Base-by-base conservation (phyloP, 78 protist species). In the Speleostelium caveatum region DNA sequence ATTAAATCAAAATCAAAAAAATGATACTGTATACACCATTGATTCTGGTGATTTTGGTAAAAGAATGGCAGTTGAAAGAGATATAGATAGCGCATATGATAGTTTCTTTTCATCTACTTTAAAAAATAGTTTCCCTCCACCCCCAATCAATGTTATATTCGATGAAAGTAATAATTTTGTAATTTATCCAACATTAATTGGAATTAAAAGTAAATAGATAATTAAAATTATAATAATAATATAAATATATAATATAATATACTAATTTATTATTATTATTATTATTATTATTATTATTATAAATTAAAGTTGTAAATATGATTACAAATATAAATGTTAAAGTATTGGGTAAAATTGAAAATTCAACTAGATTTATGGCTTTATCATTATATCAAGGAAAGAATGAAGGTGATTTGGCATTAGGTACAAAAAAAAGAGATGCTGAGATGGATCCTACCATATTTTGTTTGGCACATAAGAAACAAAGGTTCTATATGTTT, bases 401-500 rank as follows among this genome's bases (percentile, higher is more conserved):
- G 59, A 73, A 78, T 12, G 87, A 66, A 33, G 94, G 93, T 39
- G 73, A 69, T 75, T 75, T 74, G 26, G 24, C 56, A 38, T 42
- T 67, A 28, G 93, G 72, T 56, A 59, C 75, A 26, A 61, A 73
- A 68, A 71, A 75, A 63, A 56, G 86, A 28, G 53, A 62, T 55
- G 56, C 36, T 26, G 83, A 63, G 12, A 65, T 2, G 2, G 99
- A 98, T 35, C 99, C 99, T 53, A 94, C 96, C 3, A 26, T 98
- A 24, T 93, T 97, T 38, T 58, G 93, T 86, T 8, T 90, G 21
- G 95, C 98, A 2, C 86, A 51, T 67, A 92, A 86, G 59, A 73
- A 91, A 61, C 72, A 68, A 12, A 87, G 99, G n/a, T 98, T 98
- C 90, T 98, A 89, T 95, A 14, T 96, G 79, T 94, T 97, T 87